These are phyloP conservation scores for Plasmodium cynomolgi DNA, from an alignment of 169 alveolate species.

Conservation along the genomic window DNA sequence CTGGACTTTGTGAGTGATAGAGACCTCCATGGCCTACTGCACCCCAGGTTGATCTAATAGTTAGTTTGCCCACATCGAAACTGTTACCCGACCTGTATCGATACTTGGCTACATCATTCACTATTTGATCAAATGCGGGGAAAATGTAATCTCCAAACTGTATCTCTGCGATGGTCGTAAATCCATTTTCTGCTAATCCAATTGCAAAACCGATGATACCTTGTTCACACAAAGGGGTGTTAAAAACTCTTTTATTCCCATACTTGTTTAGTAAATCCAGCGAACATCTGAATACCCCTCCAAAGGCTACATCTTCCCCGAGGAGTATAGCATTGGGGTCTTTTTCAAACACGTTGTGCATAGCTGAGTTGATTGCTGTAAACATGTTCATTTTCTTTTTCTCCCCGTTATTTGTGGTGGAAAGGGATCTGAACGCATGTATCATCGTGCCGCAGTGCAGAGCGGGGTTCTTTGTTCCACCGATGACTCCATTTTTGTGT, in stretches of 20 bases:
- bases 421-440: neutral
- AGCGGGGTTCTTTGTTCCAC: neutral
- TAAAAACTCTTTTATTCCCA: constrained; percentile 94
- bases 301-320: constrained; percentile 99
- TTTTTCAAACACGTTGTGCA: constrained; percentile 92
- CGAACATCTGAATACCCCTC: constrained; percentile 98
- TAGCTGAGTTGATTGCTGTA: constrained; percentile 93
- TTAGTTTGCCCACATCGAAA: constrained; percentile 94
- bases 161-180: constrained; percentile 97
- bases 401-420: constrained; percentile 26
- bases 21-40: constrained; percentile 99
- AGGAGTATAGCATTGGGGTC: constrained; percentile 92
- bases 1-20: constrained; percentile 97
- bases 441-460: neutral
- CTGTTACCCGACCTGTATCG: constrained; percentile 94
- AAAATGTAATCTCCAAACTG: constrained; percentile 97
- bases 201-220: constrained; percentile 98
- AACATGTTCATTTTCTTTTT: constrained; percentile 91
- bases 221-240: constrained; percentile 97
- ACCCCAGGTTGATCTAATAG: constrained; percentile 95
- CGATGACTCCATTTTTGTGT: constrained; percentile 11
- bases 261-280: constrained; percentile 93
- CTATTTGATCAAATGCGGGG: constrained; percentile 98
- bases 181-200: constrained; percentile 94
- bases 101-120: constrained; percentile 97